Percentiles rank a stretch among this genome's conserved stretches.
These are phyloP conservation scores for Talaromyces rugulosus DNA, from an alignment of 2,329 filamentous ascomycete species.

Conservation along the genomic window DNA sequence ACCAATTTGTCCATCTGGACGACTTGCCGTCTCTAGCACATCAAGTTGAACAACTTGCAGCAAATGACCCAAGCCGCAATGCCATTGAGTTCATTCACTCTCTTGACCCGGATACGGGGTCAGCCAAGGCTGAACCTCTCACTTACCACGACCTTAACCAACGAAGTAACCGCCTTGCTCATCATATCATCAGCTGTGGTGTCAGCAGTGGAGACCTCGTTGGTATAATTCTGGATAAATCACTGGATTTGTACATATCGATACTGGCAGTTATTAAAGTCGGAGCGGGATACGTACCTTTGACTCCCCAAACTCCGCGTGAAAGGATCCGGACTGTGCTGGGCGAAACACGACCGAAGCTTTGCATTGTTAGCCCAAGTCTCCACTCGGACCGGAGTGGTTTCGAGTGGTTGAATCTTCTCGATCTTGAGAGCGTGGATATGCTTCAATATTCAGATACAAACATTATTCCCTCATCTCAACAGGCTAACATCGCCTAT, in stretches of 20 bases:
- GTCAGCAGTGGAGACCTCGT: slow-evolving; percentile 55
- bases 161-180: slow-evolving; percentile 61
- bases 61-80: slow-evolving; percentile 45
- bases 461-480: slow-evolving; percentile 12
- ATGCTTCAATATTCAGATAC: slow-evolving; percentile 14
- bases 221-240: slow-evolving; percentile 76
- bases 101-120: slow-evolving; percentile 34
- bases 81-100: slow-evolving; percentile 63
- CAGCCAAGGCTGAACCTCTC: slow-evolving; percentile 40
- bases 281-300: slow-evolving; percentile 74
- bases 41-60: slow-evolving; percentile 54
- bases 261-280: slow-evolving; percentile 72
- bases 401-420: slow-evolving; percentile 13
- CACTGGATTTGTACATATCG: slow-evolving; percentile 63
- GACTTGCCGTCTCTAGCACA: slow-evolving; percentile 45
- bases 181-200: slow-evolving; percentile 48
- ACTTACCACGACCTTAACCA: slow-evolving; percentile 64
- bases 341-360: slow-evolving; percentile 51
- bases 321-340: slow-evolving; percentile 61
- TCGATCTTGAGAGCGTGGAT: slow-evolving; percentile 13
- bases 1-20: slow-evolving; percentile 27
- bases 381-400: slow-evolving; percentile 1
- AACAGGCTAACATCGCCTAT: slow-evolving; percentile 59
- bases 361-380: slow-evolving; percentile 39
- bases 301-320: slow-evolving; percentile 66